A percentile compares a stretch with the other conserved stretches of the same genome.
Evolutionary conservation across 768 basidiomycete species (phyloP).

Genomic region (Naganishia friedmannii): DNA sequence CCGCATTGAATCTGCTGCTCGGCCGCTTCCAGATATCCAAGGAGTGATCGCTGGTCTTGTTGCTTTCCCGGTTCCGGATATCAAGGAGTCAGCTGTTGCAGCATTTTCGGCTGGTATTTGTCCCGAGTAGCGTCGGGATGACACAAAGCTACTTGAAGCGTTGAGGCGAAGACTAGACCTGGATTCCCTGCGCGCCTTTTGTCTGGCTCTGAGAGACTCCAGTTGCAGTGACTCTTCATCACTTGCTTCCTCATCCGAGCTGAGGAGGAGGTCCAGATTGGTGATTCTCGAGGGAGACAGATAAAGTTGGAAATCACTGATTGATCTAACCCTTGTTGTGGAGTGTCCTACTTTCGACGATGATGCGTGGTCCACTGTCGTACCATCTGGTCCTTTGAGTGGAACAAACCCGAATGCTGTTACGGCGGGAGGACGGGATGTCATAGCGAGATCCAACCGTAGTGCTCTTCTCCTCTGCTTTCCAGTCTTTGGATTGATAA

Average conservation of each 20-base stretch:
- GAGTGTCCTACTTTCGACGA: conserved; percentile 33
- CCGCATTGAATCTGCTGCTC: conserved; percentile 22
- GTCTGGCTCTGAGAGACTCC: conserved; percentile 6
- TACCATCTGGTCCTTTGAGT: background rate
- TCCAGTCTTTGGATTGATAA: background rate
- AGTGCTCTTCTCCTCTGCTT: background rate
- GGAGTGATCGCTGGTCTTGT: conserved; percentile 16
- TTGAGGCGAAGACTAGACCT: background rate
- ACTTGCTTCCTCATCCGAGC: conserved; percentile 38
- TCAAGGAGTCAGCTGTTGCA: background rate
- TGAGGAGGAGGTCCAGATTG: conserved; percentile 42
- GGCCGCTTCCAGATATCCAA: conserved; percentile 13
- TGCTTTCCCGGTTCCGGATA: background rate
- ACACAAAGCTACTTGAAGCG: background rate
- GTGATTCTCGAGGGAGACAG: conserved; percentile 47
- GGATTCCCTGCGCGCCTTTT: conserved; percentile 13
- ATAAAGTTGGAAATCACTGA: conserved; percentile 49
- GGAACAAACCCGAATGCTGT: conserved; percentile 6
- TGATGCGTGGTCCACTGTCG: background rate
- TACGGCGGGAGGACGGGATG: background rate
- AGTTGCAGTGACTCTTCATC: conserved; percentile 21
- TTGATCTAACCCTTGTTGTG: conserved; percentile 35
- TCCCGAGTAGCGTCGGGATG: background rate
- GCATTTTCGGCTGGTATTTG: too few species aligned
- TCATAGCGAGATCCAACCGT: conserved; percentile 13